Conservation (phyloP, 2,329 filamentous ascomycete genomes). For the Plectosphaerella sp. region DNA sequence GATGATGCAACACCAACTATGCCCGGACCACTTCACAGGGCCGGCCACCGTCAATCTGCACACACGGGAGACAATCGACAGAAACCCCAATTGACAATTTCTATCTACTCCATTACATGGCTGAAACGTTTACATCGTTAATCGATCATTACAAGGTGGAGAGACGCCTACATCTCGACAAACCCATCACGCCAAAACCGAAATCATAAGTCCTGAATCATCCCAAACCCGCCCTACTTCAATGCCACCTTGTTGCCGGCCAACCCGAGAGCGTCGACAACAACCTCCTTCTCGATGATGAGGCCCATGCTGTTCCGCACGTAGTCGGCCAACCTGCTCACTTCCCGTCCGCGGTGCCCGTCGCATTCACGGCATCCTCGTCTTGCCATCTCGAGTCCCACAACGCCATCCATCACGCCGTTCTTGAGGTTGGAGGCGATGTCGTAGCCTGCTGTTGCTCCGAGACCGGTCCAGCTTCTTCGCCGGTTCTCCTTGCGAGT, state of each 20-base stretch:
- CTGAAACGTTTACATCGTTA: too few relatives aligned
- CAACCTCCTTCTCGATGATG: background rate
- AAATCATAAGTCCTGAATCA: background rate
- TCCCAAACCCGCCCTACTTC: background rate
- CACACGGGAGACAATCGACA: too few relatives aligned
- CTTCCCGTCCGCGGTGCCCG: constrained; percentile 25
- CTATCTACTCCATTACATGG: too few relatives aligned
- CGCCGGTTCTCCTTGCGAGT: constrained; percentile 21
- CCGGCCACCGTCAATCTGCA: too few relatives aligned
- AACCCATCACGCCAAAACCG: too few relatives aligned
- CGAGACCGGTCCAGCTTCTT: constrained; percentile 35
- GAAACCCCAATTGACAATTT: too few relatives aligned
- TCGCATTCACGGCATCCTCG: constrained; percentile 25
- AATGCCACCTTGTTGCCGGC: background rate
- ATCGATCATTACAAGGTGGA: too few relatives aligned
- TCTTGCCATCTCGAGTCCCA: constrained; percentile 27
- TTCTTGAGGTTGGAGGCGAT: constrained; percentile 10
- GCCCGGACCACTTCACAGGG: too few relatives aligned
- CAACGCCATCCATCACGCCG: constrained; percentile 25
- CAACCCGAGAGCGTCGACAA: background rate
- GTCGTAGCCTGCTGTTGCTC: constrained; percentile 20
- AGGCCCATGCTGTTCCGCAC: constrained; percentile 9
- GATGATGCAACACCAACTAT: too few relatives aligned
- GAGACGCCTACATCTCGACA: too few relatives aligned
- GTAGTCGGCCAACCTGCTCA: constrained; percentile 22